These are phyloP conservation scores for Balansia obtecta DNA, from an alignment of 2,329 filamentous ascomycete genomes.

Conservation along the genomic window DNA sequence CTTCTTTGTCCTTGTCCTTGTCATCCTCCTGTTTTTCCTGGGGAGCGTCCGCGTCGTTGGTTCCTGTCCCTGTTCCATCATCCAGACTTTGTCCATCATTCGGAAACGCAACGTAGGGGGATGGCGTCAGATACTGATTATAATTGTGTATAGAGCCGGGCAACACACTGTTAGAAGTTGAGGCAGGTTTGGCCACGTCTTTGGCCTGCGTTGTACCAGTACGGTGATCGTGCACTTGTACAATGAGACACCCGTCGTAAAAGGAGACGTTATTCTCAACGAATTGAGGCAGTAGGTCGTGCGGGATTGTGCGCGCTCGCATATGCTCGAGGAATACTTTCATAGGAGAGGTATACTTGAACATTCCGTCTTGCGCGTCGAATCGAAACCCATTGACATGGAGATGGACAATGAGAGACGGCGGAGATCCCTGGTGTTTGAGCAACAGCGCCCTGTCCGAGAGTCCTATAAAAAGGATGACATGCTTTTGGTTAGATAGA, in stretches of 20 bases:
- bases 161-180: slow-evolving; percentile 47
- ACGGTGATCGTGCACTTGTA: slow-evolving; percentile 85
- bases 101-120: slow-evolving; percentile 68
- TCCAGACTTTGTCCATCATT: slow-evolving; percentile 35
- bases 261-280: slow-evolving; percentile 60
- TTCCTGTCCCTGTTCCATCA: slow-evolving; percentile 12
- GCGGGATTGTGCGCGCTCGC: slow-evolving; percentile 63
- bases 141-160: slow-evolving; percentile 88
- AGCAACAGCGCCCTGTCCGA: slow-evolving; percentile 68
- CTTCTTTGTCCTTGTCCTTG: slow-evolving; percentile 45
- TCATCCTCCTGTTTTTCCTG: slow-evolving; percentile 18
- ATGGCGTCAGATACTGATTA: slow-evolving; percentile 81
- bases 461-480: slow-evolving; percentile 40
- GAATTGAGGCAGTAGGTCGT: slow-evolving; percentile 77
- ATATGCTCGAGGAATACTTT: slow-evolving; percentile 67
- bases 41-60: slow-evolving; percentile 23
- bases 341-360: slow-evolving; percentile 89
- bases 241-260: slow-evolving; percentile 91
- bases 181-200: slow-evolving; percentile 36
- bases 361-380: slow-evolving; percentile 86
- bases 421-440: slow-evolving; percentile 62
- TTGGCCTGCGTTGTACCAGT: slow-evolving; percentile 44
- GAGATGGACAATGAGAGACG: slow-evolving; percentile 78
- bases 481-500: background rate
- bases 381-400: slow-evolving; percentile 81